Evolutionary conservation across 2,329 filamentous ascomycete genomes (phyloP).

Genomic region (Scedosporium dehoogii): DNA sequence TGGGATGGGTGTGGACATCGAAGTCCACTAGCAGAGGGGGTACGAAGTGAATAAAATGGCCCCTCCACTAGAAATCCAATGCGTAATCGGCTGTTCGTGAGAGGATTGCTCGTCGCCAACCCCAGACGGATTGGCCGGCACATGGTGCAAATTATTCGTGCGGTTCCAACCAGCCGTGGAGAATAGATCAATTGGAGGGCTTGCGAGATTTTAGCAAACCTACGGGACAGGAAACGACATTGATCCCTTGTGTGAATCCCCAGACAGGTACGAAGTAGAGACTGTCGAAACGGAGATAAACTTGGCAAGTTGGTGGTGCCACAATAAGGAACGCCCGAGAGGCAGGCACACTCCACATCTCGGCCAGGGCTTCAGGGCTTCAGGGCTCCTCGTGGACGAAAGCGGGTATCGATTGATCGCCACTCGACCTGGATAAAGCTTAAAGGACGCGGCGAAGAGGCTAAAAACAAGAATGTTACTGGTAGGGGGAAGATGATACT

Average conservation of each 20-base stretch:
- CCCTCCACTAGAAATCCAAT: neutral
- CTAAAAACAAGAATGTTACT: neutral
- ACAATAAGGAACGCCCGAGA: neutral
- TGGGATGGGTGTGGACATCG: neutral
- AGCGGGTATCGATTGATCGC: neutral
- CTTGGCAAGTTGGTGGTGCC: neutral
- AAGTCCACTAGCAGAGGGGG: no score
- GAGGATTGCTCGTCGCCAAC: neutral
- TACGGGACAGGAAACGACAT: no score
- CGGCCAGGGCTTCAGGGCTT: neutral
- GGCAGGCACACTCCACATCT: neutral
- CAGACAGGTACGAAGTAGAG: no score
- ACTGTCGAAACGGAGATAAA: neutral
- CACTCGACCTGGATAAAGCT: neutral
- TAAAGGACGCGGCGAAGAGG: neutral
- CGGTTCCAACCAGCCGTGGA: neutral
- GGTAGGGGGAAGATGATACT: neutral
- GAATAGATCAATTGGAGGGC: neutral
- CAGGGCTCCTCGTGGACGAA: neutral
- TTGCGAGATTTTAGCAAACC: neutral
- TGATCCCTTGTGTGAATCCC: no score
- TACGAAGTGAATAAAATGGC: neutral
- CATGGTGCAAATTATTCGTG: neutral
- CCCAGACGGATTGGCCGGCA: neutral
- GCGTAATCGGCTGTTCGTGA: neutral